Evolutionary conservation across 192 early-diverging fungal genomes (phyloP), one percentile per base, ranked within the genome.

Genomic region (Lobosporangium transversale): DNA sequence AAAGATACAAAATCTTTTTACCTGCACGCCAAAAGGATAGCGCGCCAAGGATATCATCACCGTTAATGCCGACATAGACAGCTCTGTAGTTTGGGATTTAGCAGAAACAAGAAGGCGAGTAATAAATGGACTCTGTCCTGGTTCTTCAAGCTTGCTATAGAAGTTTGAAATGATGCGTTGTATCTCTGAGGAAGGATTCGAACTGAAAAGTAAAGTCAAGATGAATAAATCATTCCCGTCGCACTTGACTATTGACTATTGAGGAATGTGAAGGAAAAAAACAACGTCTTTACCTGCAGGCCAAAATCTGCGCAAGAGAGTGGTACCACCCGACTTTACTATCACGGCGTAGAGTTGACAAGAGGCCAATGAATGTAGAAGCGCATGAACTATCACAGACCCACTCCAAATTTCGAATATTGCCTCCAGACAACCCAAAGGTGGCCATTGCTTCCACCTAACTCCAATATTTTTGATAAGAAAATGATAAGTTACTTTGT

Each of bases 281-380:
- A 12, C 12, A 3, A 12, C 4, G 10, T 49, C 20, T 31, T 30
- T 33, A 70, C 63, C 63, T 75, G 62, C 63, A 76, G 9, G 64
- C 20, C 4, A 74, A 20, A 45, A 76, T 67, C 32, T 76, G 73
- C 2, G 73, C 73, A 5, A 76, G 35, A 1, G 73, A 66, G 45
- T 76, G 73, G 29, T 62, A 67, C 64, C 64, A 76, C 15, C 53
- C 59, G 6, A 76, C 73, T n/a, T 58, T 62, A 15, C 29, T 23
- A 24, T 76, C 73, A 6, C 73, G 57, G 1, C 55, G 15, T 23
- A 76, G 40, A 8, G 53, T n/a, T 0, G 30, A 7, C 0, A 56
- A 40, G 8, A 23, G 42, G n/a, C 4, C 30, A 10, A 67, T 44
- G 11, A 76, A 67, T 20, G 56, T 35, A 9, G 47, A 24, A 10